These are phyloP conservation scores for Rhodotorula sp. DNA, from an alignment of 1,284 basidiomycete species.

Conservation along the genomic window DNA sequence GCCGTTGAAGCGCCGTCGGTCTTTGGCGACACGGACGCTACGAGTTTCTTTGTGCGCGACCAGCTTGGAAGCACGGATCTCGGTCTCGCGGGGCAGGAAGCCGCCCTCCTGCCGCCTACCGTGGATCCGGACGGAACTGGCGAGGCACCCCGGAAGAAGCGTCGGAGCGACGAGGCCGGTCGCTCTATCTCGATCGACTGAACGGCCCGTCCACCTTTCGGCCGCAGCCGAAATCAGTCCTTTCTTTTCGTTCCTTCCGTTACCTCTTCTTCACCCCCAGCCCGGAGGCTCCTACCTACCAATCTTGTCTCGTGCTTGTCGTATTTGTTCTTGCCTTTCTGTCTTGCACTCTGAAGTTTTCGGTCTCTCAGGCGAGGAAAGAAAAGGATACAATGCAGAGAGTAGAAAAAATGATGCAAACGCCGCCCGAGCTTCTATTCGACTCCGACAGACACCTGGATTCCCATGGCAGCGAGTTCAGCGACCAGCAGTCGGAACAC, in stretches of 20 bases:
- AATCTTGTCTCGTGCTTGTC: neutral
- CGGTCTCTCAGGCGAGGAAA: neutral
- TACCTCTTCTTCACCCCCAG: no score
- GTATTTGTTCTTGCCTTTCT: neutral
- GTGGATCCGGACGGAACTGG: neutral
- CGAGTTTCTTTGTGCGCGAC: neutral
- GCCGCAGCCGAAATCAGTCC: no score
- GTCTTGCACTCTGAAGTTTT: neutral
- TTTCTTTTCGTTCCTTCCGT: no score
- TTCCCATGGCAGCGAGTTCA: constrained; percentile 60
- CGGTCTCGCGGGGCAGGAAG: no score
- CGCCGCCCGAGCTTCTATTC: neutral
- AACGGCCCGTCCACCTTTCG: no score
- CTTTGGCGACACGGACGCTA: neutral
- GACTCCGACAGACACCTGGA: constrained; percentile 43
- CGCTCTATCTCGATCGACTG: neutral
- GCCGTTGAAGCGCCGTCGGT: no score
- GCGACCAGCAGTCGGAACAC: constrained; percentile 80
- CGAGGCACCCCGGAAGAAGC: neutral
- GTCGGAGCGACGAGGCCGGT: neutral
- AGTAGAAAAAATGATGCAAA: neutral
- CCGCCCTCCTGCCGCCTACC: no score
- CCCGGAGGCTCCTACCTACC: no score
- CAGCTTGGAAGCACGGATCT: neutral
- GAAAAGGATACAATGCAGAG: constrained; percentile 4